phyloP scores from a whole-genome alignment of 2,329 filamentous ascomycete species.

The Beauveria brongniartii region DNA sequence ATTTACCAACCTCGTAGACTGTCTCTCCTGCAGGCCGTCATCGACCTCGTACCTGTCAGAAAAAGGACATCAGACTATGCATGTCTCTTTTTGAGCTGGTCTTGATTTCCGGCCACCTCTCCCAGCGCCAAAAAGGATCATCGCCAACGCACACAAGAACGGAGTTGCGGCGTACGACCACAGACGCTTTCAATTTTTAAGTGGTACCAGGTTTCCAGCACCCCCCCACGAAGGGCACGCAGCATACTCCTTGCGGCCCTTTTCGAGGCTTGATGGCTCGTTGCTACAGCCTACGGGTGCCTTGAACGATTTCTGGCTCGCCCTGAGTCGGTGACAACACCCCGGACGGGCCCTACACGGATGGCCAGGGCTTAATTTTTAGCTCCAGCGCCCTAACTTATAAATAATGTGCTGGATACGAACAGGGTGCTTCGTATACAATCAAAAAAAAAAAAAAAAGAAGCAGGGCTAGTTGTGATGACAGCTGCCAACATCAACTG shows the following conservation, averaged over 20 bases:
- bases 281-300: too few species aligned
- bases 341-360: neutral
- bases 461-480: neutral
- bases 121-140: neutral
- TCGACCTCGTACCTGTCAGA: neutral
- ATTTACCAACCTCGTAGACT: constrained; percentile 6
- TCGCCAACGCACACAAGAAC: constrained; percentile 2
- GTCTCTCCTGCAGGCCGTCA: neutral
- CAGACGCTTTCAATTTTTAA: neutral
- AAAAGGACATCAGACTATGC: neutral
- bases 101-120: neutral
- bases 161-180: neutral
- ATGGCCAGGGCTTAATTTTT: neutral
- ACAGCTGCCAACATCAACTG: neutral
- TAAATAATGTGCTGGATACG: neutral
- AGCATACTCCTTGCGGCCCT: neutral
- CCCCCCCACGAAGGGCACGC: neutral
- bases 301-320: neutral
- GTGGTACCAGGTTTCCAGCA: neutral
- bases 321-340: neutral
- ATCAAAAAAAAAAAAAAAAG: neutral
- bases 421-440: neutral
- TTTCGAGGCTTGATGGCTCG: neutral
- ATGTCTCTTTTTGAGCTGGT: neutral
- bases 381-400: neutral